These are phyloP conservation scores for Lathyrus aphaca DNA, from an alignment of 306 rosid species.

Conservation along the genomic window DNA sequence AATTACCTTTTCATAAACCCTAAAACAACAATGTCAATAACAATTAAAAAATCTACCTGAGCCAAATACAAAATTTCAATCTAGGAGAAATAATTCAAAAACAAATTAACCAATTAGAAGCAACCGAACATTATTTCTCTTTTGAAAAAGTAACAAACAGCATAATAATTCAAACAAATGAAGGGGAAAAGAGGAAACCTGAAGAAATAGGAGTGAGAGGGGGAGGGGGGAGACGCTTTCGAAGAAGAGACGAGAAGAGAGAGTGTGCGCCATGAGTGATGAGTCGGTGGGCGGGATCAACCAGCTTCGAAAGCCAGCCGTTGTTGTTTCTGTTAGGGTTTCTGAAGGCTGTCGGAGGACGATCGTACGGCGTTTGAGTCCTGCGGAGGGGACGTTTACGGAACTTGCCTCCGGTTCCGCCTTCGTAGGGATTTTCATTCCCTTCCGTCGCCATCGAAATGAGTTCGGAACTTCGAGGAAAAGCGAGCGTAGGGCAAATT, in stretches of 20 bases:
- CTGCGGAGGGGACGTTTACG: conserved; percentile 65
- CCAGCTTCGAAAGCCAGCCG: conserved; percentile 87
- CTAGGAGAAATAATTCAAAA: conserved; percentile 1
- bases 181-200: conserved; percentile 34
- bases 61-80: background rate
- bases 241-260: conserved; percentile 74
- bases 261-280: conserved; percentile 64
- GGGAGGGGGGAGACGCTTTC: conserved; percentile 75
- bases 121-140: background rate
- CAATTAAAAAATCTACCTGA: background rate
- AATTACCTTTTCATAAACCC: conserved; percentile 33
- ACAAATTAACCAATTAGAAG: conserved; percentile 1
- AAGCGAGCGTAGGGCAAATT: conserved; percentile 1
- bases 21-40: conserved; percentile 2
- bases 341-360: conserved; percentile 61
- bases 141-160: background rate
- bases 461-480: background rate
- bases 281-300: conserved; percentile 91
- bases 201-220: conserved; percentile 44
- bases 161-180: background rate
- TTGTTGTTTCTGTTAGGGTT: conserved; percentile 48
- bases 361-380: conserved; percentile 79
- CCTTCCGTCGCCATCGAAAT: conserved; percentile 61
- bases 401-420: conserved; percentile 83
- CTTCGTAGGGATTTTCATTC: conserved; percentile 55